Evolutionary conservation across 768 basidiomycete species (phyloP), one percentile per base, ranked within the genome.

Genomic region (Leccinum subtestaceum): DNA sequence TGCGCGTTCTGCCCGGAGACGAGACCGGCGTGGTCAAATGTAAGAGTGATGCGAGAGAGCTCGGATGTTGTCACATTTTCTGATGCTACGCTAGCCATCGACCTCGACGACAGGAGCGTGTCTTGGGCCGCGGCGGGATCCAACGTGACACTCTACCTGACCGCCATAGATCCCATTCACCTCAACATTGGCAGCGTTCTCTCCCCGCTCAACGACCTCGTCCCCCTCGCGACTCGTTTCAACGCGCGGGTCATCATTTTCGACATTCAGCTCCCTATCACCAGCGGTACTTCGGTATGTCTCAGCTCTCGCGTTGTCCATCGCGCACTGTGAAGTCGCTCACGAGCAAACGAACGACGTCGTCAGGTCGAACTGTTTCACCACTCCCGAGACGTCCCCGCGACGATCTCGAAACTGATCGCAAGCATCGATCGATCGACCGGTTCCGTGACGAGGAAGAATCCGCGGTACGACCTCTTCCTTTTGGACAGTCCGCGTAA

Each of bases 351-450:
- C 32, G 32, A 34, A 34, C 32, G 5, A 32, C 23, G 1, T 36
- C 10, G 5, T 2, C 47, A 92, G 93, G 81, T 98, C 48, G 97
- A 99, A 71, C 76, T 99, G 11, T 98, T 93, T 75, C 93, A 97
- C 68, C 95, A 99, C 68, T 95, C 94, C 1, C 82, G 85, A 46
- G 93, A 98, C 70, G 85, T 96, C 2, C 94, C 97, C 9, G 96
- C 94, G 1, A 91, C 88, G 11, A 83, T 97, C 54, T 84, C 86
- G 5, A 93, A 88, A 64, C 79, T 98, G 29, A 72, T 91, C n/a
- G 80, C 88, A 1, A 87, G 83, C 1, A 73, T 95, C 10, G 96
- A 98, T 67, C 84, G 93, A 55, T 74, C 85, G 1, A 84, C 85
- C 2, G 95, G 95, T 0, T 79, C 81, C 53, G 81, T 91, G 1